Percentiles rank a stretch among this genome's conserved stretches.
These are phyloP conservation scores for Nemania sp. DNA, from an alignment of 2,329 filamentous ascomycete species.

Conservation along the genomic window DNA sequence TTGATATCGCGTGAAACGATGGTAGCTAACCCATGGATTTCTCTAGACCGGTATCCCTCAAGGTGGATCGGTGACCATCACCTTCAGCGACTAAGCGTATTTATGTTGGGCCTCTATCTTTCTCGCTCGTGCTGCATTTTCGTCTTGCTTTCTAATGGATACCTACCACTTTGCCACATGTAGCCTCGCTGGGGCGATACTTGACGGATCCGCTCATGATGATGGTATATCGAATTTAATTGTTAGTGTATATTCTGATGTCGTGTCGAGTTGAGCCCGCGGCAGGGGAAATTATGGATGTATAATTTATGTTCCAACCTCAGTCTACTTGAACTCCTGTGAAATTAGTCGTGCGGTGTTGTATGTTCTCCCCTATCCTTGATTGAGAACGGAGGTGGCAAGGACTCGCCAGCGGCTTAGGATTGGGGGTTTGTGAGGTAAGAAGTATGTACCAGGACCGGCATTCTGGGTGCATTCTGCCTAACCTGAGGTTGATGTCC, in stretches of 20 bases:
- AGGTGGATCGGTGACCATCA: conserved; percentile 50
- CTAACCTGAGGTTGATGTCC: no score
- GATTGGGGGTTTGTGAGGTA: no score
- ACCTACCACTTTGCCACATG: conserved; percentile 42
- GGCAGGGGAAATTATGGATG: conserved; percentile 4
- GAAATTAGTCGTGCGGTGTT: no score
- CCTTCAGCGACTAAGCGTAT: conserved; percentile 45
- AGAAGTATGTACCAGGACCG: no score
- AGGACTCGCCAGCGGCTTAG: no score
- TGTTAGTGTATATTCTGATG: conserved; percentile 41
- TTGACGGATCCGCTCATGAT: conserved; percentile 32
- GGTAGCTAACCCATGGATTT: conserved; percentile 15
- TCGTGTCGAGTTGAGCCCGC: conserved; percentile 8
- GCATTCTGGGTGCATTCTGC: no score
- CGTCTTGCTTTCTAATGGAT: conserved; percentile 43
- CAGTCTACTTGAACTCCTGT: no score
- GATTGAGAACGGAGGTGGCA: no score
- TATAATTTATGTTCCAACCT: conserved; percentile 10
- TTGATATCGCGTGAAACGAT: conserved; percentile 25
- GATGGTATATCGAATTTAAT: conserved; percentile 41
- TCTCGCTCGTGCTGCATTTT: conserved; percentile 33
- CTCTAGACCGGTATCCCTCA: conserved; percentile 49
- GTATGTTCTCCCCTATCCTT: no score
- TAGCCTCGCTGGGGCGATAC: conserved; percentile 32
- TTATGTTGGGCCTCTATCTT: conserved; percentile 26